Base-by-base conservation (phyloP, 257 asterid genomes). In the Petrea volubilis region DNA sequence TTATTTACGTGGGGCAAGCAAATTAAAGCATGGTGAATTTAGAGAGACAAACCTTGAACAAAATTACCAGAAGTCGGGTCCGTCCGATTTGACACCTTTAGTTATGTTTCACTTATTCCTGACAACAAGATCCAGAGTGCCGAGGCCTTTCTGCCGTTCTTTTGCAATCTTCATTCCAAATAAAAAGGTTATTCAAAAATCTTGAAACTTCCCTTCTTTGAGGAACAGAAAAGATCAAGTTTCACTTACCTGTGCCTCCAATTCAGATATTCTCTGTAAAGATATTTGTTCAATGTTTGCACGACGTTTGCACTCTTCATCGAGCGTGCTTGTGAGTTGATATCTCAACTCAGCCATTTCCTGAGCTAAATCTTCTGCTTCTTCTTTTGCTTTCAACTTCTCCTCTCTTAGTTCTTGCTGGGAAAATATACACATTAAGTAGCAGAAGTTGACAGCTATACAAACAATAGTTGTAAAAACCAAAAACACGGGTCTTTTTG, bases 331-430 rank as follows among this genome's bases (percentile, higher is more conserved):
- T 10, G 95, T 87, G 51, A 91, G 73, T 56, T 89, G 96, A 78
- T 91, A 94, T 83, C 97, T 84, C 50, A 94, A 78, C 78, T 94
- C 98, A 1, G 98, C 98, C 98, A 94, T 94, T 85, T 94, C 98
- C 78, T 94, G 98, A 60, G 91, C 90, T 64, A 94, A 81, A 75
- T 94, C 98, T 70, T 91, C 98, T 14, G 93, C 91, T 81, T 89
- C 96, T 82, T 94, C 98, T 78, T 86, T 91, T n/a, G 95, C 89
- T 72, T 85, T 94, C 75, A 80, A 36, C 76, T 75, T 91, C 79
- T 87, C 93, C 55, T 55, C 83, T 79, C 84, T 83, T 60, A 89
- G 64, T 68, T 91, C 89, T 70, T 82, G 96, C 97, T 93, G 79
- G 56, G 72, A 38, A 78, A 77, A 73, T 67, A 73, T 57, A 25